These are phyloP conservation scores for Zizania palustris DNA, from an alignment of 202 grass and related monocot genomes.

Conservation along the genomic window DNA sequence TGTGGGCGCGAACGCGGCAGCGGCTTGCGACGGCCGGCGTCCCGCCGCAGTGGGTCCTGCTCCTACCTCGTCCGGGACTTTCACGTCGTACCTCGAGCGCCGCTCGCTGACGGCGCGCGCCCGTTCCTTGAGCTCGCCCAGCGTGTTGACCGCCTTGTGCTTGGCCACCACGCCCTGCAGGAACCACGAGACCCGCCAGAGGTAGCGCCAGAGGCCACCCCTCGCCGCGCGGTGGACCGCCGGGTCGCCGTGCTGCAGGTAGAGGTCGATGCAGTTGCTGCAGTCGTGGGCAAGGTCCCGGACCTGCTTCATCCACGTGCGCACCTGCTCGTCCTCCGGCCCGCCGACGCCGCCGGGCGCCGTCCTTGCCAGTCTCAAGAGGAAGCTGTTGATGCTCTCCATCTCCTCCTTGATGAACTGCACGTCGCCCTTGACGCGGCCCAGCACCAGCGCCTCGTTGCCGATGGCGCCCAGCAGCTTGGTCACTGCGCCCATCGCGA, in stretches of 20 bases:
- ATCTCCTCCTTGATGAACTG: constrained; percentile 18
- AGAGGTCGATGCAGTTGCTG: neutral
- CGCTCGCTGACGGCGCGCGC: neutral
- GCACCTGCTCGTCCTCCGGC: constrained; percentile 13
- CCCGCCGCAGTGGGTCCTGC: too few relatives aligned
- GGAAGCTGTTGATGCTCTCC: constrained; percentile 15
- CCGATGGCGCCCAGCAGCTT: neutral
- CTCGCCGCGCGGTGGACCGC: neutral
- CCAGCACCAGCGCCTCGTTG: constrained; percentile 1
- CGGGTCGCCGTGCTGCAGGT: neutral
- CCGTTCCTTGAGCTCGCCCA: neutral
- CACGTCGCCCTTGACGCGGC: neutral
- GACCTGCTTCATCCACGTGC: constrained; percentile 30
- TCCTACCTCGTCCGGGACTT: neutral
- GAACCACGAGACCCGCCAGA: too few relatives aligned
- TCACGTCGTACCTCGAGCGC: neutral
- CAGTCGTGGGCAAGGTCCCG: neutral
- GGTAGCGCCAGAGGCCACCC: neutral
- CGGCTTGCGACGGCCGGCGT: too few relatives aligned
- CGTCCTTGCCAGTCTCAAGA: neutral
- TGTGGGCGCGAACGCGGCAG: too few relatives aligned
- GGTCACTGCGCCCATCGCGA: neutral
- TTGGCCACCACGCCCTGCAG: neutral
- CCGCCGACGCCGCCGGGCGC: too few relatives aligned
- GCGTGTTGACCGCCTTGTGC: neutral